A percentile compares a stretch with the other conserved stretches of the same genome.
Evolutionary conservation across 164 flowering plant species (phyloP).

Genomic region (Annona squamosa): DNA sequence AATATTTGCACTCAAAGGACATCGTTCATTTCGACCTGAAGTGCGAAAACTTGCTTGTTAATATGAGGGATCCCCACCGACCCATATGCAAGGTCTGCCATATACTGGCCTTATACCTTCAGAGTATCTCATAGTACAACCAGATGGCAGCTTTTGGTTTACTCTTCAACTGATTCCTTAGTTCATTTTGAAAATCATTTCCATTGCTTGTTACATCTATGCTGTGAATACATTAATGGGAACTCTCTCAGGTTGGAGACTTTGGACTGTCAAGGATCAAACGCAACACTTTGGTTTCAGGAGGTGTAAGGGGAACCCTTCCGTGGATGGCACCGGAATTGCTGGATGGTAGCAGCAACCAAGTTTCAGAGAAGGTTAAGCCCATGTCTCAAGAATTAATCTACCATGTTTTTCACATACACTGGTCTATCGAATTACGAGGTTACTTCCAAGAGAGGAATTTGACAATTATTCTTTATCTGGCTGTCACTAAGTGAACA

Average conservation of each 20-base stretch:
- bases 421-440: not conserved
- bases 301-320: slow-evolving; percentile 92
- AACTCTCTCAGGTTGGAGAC: slow-evolving; percentile 63
- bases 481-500: not conserved
- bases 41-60: slow-evolving; percentile 85
- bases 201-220: not conserved
- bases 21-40: slow-evolving; percentile 88
- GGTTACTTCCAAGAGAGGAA: too few relatives aligned
- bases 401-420: not conserved
- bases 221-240: not conserved
- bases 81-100: slow-evolving; percentile 74
- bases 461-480: too few relatives aligned
- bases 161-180: not conserved
- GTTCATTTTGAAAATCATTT: not conserved
- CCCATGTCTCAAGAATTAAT: too few relatives aligned
- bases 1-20: slow-evolving; percentile 69
- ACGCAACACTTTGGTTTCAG: slow-evolving; percentile 75
- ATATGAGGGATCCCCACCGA: slow-evolving; percentile 70
- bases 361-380: slow-evolving; percentile 78
- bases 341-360: slow-evolving; percentile 65
- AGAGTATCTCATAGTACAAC: not conserved
- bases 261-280: slow-evolving; percentile 86
- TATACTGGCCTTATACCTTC: too few relatives aligned
- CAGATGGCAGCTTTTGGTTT: not conserved
- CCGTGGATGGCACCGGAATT: slow-evolving; percentile 98